Conservation (phyloP, 2,329 filamentous ascomycete genomes). For the Calonectria leucothoes region DNA sequence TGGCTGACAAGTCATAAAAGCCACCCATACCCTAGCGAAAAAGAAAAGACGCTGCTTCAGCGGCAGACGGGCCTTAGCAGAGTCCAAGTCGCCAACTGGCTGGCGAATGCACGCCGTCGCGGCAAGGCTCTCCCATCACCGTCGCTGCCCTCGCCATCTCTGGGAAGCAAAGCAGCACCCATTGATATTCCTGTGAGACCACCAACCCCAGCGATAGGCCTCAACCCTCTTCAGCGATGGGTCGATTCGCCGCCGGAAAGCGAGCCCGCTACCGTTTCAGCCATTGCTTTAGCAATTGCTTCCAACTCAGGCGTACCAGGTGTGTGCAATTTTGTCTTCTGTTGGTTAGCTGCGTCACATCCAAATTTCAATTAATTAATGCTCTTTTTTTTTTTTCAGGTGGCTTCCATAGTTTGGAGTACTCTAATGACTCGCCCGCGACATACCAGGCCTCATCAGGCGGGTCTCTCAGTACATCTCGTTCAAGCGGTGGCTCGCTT, state of each 20-base stretch:
- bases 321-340: slow-evolving; percentile 41
- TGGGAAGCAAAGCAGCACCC: background rate
- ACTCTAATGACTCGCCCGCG: background rate
- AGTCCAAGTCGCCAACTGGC: slow-evolving; percentile 87
- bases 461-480: slow-evolving; percentile 3
- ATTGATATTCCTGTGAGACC: slow-evolving; percentile 17
- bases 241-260: slow-evolving; percentile 48
- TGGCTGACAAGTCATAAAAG: slow-evolving; percentile 81
- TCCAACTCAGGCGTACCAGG: slow-evolving; percentile 48
- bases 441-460: background rate
- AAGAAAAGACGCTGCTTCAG: slow-evolving; percentile 81
- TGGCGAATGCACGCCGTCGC: slow-evolving; percentile 84
- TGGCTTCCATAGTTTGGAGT: background rate
- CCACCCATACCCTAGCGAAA: slow-evolving; percentile 86
- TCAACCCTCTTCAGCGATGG: slow-evolving; percentile 47
- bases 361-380: background rate
- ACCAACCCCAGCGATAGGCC: slow-evolving; percentile 48
- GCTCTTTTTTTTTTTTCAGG: background rate
- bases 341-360: background rate
- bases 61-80: slow-evolving; percentile 79
- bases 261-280: slow-evolving; percentile 45
- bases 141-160: background rate
- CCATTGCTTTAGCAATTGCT: slow-evolving; percentile 45
- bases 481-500: slow-evolving; percentile 8
- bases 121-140: slow-evolving; percentile 67